Conservation (phyloP, 2,329 filamentous ascomycete species). For the Aspergillus puulaauensis region DNA sequence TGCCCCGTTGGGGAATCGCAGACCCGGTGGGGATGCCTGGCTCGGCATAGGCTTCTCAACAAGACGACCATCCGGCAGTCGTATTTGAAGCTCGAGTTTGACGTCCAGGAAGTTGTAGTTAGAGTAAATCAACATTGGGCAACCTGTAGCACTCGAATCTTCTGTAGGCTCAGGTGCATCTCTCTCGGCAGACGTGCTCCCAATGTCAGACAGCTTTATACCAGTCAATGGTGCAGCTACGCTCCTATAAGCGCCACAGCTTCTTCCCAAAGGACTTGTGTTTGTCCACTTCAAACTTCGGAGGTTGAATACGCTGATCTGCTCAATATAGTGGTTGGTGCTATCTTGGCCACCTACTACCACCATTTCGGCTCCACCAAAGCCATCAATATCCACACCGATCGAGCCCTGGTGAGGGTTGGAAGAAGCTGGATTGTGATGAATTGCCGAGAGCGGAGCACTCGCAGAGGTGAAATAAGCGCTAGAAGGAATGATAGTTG, state of each 20-base stretch:
- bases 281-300: slow-evolving; percentile 94
- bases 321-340: slow-evolving; percentile 98
- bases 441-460: slow-evolving; percentile 80
- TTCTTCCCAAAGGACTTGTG: slow-evolving; percentile 81
- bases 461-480: slow-evolving; percentile 81
- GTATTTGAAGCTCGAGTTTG: slow-evolving; percentile 88
- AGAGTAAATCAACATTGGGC: slow-evolving; percentile 91
- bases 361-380: slow-evolving; percentile 93
- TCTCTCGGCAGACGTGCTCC: slow-evolving; percentile 41
- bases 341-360: slow-evolving; percentile 95
- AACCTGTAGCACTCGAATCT: slow-evolving; percentile 41
- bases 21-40: slow-evolving; percentile 80
- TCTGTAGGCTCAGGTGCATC: slow-evolving; percentile 34
- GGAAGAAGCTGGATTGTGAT: slow-evolving; percentile 81
- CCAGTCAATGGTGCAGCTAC: slow-evolving; percentile 77
- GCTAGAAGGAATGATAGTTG: slow-evolving; percentile 84
- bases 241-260: slow-evolving; percentile 93
- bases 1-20: slow-evolving; percentile 93
- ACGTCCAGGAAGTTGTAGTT: slow-evolving; percentile 99
- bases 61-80: slow-evolving; percentile 77
- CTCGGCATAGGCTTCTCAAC: slow-evolving; percentile 83
- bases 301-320: slow-evolving; percentile 97
- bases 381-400: slow-evolving; percentile 84
- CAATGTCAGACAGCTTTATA: slow-evolving; percentile 46
- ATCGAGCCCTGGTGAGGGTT: slow-evolving; percentile 85